Conservation (phyloP, 1,284 basidiomycete species). For the Papiliotrema laurentii region DNA sequence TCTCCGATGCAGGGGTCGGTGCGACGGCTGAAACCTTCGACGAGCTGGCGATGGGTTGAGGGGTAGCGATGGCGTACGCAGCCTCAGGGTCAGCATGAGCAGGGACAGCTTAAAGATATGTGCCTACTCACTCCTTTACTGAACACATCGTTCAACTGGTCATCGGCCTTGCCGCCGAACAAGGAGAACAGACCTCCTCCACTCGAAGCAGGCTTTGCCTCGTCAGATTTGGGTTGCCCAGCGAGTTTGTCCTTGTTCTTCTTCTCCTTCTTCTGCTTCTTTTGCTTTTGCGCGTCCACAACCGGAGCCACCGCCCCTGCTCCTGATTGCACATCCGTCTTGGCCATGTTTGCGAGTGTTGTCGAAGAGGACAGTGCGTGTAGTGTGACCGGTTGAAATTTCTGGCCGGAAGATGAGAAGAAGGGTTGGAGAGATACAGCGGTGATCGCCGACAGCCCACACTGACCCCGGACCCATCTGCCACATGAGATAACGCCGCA, state of each 20-base stretch:
- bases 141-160: constrained; percentile 48
- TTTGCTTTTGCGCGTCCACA: not conserved
- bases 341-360: no score
- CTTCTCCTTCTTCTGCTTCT: constrained; percentile 29
- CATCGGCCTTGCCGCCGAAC: constrained; percentile 30
- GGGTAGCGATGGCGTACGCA: constrained; percentile 20
- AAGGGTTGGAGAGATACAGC: no score
- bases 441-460: no score
- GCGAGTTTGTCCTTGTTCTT: constrained; percentile 6
- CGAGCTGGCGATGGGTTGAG: constrained; percentile 13
- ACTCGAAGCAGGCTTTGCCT: not conserved
- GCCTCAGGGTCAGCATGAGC: constrained; percentile 18
- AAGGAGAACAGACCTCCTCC: constrained; percentile 19
- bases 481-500: no score
- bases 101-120: not conserved
- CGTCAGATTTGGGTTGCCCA: constrained; percentile 5
- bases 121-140: constrained; percentile 42
- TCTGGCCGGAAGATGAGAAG: no score
- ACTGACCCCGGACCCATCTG: no score
- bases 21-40: constrained; percentile 9
- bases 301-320: constrained; percentile 7
- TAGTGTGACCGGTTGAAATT: no score
- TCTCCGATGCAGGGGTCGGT: not conserved
- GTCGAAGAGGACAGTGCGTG: no score
- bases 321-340: no score